Percentiles rank a stretch among this genome's conserved stretches.
phyloP scores from a whole-genome alignment of 306 rosid species.

The Heteromeles arbutifolia region DNA sequence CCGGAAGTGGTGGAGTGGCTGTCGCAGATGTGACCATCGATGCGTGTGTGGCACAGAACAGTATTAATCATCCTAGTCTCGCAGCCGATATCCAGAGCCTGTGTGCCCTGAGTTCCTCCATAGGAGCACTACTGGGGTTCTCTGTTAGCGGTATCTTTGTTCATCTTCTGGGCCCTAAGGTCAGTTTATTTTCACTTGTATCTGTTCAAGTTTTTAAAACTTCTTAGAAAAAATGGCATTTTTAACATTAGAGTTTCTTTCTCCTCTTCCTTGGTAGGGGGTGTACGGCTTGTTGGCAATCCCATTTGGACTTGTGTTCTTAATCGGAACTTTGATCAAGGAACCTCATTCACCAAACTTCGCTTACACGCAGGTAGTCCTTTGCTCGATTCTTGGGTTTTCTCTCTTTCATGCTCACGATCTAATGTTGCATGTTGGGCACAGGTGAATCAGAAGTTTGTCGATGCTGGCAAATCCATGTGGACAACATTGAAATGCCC shows the following conservation, averaged over 20 bases:
- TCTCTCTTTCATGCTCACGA: background rate
- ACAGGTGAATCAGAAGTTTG: slow-evolving; percentile 67
- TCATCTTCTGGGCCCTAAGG: slow-evolving; percentile 87
- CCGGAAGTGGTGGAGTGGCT: slow-evolving; percentile 79
- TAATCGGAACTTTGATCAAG: slow-evolving; percentile 57
- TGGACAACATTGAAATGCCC: slow-evolving; percentile 77
- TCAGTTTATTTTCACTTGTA: slow-evolving; percentile 25
- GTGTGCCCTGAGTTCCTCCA: slow-evolving; percentile 76
- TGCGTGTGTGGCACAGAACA: slow-evolving; percentile 95
- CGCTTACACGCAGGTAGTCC: slow-evolving; percentile 59
- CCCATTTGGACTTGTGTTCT: slow-evolving; percentile 67
- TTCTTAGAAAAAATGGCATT: background rate
- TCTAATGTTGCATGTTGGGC: slow-evolving; percentile 25
- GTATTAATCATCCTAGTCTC: slow-evolving; percentile 60
- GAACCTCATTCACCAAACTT: slow-evolving; percentile 59
- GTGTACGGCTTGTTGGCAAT: slow-evolving; percentile 80
- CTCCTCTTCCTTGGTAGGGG: slow-evolving; percentile 43
- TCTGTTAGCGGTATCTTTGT: slow-evolving; percentile 77
- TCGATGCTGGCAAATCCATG: slow-evolving; percentile 70
- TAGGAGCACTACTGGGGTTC: slow-evolving; percentile 83
- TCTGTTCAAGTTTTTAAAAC: background rate
- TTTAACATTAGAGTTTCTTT: slow-evolving; percentile 10
- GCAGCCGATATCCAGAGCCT: slow-evolving; percentile 96
- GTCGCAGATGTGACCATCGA: slow-evolving; percentile 94
- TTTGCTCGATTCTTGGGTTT: background rate